Evolutionary conservation across 106 monocot species (phyloP).

Genomic region (Phalaenopsis aphrodite): DNA sequence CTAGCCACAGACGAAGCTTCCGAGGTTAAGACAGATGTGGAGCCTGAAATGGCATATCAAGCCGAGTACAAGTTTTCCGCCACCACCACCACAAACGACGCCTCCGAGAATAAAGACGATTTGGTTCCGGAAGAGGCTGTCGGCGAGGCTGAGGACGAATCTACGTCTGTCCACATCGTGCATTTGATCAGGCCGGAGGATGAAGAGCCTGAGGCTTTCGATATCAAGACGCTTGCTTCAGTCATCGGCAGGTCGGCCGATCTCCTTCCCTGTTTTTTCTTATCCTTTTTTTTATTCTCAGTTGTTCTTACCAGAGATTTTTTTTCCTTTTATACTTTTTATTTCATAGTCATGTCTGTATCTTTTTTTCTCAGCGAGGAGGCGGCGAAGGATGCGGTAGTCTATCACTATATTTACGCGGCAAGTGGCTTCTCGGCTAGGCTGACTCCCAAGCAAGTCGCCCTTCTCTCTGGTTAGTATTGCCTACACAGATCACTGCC

Average conservation of each 20-base stretch:
- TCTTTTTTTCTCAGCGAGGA: slow-evolving; percentile 42
- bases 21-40: background rate
- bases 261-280: background rate
- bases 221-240: slow-evolving; percentile 41
- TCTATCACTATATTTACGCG: slow-evolving; percentile 64
- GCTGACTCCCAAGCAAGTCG: slow-evolving; percentile 62
- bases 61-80: background rate
- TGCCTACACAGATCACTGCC: too few relatives aligned
- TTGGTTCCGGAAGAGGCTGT: background rate
- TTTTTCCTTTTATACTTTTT: background rate
- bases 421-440: slow-evolving; percentile 78
- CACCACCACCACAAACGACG: background rate
- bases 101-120: background rate
- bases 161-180: slow-evolving; percentile 30
- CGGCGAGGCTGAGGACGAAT: background rate
- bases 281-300: background rate
- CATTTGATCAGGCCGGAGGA: slow-evolving; percentile 19
- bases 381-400: slow-evolving; percentile 56
- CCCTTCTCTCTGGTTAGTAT: slow-evolving; percentile 44
- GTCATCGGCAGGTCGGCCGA: slow-evolving; percentile 40
- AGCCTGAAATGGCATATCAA: too few relatives aligned
- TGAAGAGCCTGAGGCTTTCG: slow-evolving; percentile 32
- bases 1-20: background rate
- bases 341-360: background rate
- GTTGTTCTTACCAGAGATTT: background rate